Evolutionary conservation across 306 rosid genomes (phyloP).

Genomic region (Cucurbita ficifolia): DNA sequence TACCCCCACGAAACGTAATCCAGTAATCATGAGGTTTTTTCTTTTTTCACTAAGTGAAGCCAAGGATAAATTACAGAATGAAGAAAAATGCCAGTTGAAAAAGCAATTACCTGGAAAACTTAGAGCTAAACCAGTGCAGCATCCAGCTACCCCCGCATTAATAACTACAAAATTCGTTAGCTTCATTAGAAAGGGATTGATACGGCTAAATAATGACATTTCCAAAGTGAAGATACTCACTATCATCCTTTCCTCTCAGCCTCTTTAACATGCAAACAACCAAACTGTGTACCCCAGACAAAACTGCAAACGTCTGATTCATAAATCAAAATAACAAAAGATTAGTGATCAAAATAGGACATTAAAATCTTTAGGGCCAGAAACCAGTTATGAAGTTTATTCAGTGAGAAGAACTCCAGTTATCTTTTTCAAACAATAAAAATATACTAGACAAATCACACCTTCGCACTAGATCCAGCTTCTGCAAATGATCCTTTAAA

Average conservation of each 20-base stretch:
- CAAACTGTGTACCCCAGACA: slow-evolving; percentile 95
- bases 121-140: slow-evolving; percentile 95
- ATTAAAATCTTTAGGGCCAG: not conserved
- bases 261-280: slow-evolving; percentile 84
- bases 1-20: not conserved
- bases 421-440: not conserved
- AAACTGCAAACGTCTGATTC: slow-evolving; percentile 83
- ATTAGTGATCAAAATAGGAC: not conserved
- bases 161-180: slow-evolving; percentile 42
- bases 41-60: not conserved
- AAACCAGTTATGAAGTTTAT: not conserved
- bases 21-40: not conserved
- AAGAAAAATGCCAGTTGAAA: not conserved
- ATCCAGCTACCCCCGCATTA: slow-evolving; percentile 95
- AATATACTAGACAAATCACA: slow-evolving; percentile 10
- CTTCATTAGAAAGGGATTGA: not conserved
- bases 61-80: not conserved
- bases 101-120: slow-evolving; percentile 69
- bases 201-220: not conserved
- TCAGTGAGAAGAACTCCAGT: not conserved
- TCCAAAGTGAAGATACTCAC: slow-evolving; percentile 21
- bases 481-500: slow-evolving; percentile 83
- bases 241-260: slow-evolving; percentile 94
- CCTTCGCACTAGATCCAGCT: slow-evolving; percentile 87
- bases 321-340: not conserved